These are phyloP conservation scores for Fusarium nelsonii DNA, from an alignment of 2,329 filamentous ascomycete species.

Conservation along the genomic window DNA sequence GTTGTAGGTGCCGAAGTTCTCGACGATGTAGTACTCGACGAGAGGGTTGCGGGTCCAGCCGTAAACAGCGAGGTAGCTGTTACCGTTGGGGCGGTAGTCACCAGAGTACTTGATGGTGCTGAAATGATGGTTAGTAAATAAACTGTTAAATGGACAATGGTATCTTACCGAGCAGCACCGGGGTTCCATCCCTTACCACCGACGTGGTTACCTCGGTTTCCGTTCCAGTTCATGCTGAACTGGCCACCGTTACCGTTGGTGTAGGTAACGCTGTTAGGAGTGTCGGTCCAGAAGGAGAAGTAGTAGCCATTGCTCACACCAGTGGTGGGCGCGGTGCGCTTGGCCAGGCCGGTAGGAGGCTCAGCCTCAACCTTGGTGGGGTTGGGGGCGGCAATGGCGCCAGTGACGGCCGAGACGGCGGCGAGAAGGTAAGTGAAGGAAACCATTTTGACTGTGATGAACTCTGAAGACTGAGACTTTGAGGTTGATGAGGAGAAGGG, in stretches of 20 bases:
- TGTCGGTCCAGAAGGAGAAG: conserved; percentile 64
- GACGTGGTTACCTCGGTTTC: conserved; percentile 46
- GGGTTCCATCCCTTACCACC: conserved; percentile 47
- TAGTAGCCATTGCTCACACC: conserved; percentile 57
- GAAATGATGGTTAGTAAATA: conserved; percentile 3
- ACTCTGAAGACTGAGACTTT: not conserved
- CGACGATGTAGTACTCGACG: conserved; percentile 56
- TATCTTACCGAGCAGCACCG: conserved; percentile 49
- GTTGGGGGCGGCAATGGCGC: conserved; percentile 40
- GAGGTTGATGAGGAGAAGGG: not conserved
- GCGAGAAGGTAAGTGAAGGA: conserved; percentile 42
- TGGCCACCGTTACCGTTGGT: conserved; percentile 58
- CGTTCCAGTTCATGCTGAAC: conserved; percentile 61
- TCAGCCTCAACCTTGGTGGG: conserved; percentile 26
- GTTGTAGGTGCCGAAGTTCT: conserved; percentile 52
- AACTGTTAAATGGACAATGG: conserved; percentile 43
- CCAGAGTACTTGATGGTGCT: conserved; percentile 49
- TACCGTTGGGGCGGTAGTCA: conserved; percentile 52
- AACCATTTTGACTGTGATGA: conserved; percentile 34
- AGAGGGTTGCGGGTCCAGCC: conserved; percentile 56
- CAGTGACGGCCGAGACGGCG: conserved; percentile 35
- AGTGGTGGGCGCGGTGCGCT: conserved; percentile 53
- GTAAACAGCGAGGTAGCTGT: conserved; percentile 56
- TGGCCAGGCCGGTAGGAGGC: conserved; percentile 41
- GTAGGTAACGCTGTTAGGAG: conserved; percentile 58